Evolutionary conservation across 495 filamentous ascomycete genomes (phyloP).

Genomic region (Penicillium coffeae): DNA sequence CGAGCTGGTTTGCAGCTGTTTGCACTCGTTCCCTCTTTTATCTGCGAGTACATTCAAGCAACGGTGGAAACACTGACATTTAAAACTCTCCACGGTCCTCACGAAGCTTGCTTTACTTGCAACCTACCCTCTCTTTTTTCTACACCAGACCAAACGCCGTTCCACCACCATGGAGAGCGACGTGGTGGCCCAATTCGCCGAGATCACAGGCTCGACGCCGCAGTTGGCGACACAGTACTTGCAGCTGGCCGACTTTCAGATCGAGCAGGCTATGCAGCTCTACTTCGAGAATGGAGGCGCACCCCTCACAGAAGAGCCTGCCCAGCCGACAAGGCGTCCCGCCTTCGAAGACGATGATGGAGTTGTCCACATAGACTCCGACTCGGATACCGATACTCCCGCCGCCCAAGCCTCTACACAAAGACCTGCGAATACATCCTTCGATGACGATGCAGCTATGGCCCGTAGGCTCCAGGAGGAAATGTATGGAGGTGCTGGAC

Average conservation of each 20-base stretch:
- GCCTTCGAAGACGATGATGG: slow-evolving; percentile 52
- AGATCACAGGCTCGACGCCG: slow-evolving; percentile 62
- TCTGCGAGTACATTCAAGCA: slow-evolving; percentile 1
- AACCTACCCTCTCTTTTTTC: slow-evolving; percentile 35
- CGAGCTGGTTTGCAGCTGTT: slow-evolving; percentile 34
- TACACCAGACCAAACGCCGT: slow-evolving; percentile 14
- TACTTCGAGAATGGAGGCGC: slow-evolving; percentile 79
- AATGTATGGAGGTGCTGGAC: slow-evolving; percentile 61
- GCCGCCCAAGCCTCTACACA: slow-evolving; percentile 2
- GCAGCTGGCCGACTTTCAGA: slow-evolving; percentile 72
- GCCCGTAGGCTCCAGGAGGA: slow-evolving; percentile 89
- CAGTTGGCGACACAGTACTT: slow-evolving; percentile 74
- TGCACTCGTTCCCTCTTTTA: slow-evolving; percentile 26
- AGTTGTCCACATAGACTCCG: slow-evolving; percentile 69
- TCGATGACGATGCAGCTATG: slow-evolving; percentile 92
- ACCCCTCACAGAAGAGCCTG: slow-evolving; percentile 38
- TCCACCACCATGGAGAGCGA: slow-evolving; percentile 61
- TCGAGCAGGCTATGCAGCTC: slow-evolving; percentile 81
- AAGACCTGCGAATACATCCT: slow-evolving; percentile 18
- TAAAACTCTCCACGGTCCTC: not conserved
- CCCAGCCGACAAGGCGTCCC: slow-evolving; percentile 22
- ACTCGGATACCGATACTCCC: slow-evolving; percentile 56
- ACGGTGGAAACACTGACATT: not conserved
- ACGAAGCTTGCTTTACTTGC: slow-evolving; percentile 3
- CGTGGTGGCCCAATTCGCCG: slow-evolving; percentile 47